phyloP scores from a whole-genome alignment of 1,284 basidiomycete genomes.

The Ceratobasidium sp. region DNA sequence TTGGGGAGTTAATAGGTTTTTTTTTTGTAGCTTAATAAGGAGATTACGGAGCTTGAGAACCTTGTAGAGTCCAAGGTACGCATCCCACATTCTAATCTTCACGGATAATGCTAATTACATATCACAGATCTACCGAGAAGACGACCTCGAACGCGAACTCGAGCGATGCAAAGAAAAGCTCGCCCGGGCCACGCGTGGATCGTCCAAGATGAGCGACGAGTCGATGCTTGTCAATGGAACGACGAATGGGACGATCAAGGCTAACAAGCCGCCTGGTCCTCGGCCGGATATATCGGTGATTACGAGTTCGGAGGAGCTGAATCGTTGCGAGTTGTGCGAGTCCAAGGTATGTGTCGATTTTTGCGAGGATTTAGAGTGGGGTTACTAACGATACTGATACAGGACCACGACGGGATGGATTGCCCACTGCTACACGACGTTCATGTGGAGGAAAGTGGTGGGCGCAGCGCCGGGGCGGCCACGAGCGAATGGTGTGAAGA shows the following conservation, averaged over 20 bases:
- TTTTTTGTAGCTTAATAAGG: constrained; percentile 79
- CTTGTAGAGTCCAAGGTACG: constrained; percentile 88
- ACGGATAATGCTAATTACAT: constrained; percentile 4
- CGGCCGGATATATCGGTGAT: constrained; percentile 50
- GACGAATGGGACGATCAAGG: constrained; percentile 51
- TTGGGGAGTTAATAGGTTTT: constrained; percentile 14
- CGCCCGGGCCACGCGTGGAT: constrained; percentile 65
- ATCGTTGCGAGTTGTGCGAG: constrained; percentile 81
- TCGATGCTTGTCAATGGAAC: constrained; percentile 46
- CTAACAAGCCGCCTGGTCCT: constrained; percentile 52
- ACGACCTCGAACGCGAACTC: constrained; percentile 89
- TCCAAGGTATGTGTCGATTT: constrained; percentile 18
- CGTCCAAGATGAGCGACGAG: constrained; percentile 66
- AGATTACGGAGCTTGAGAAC: constrained; percentile 89
- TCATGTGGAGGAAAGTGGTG: constrained; percentile 45
- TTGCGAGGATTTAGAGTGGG: neutral
- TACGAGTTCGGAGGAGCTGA: constrained; percentile 52
- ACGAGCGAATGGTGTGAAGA: constrained; percentile 73
- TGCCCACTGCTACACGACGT: constrained; percentile 71
- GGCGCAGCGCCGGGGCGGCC: constrained; percentile 28
- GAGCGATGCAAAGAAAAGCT: constrained; percentile 79
- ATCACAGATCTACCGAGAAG: constrained; percentile 88
- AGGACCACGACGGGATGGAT: constrained; percentile 84
- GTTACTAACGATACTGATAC: too few relatives aligned
- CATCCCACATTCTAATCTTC: neutral